Base-by-base conservation (phyloP, 148 eudicot genomes). In the Vaccinium corymbosum region DNA sequence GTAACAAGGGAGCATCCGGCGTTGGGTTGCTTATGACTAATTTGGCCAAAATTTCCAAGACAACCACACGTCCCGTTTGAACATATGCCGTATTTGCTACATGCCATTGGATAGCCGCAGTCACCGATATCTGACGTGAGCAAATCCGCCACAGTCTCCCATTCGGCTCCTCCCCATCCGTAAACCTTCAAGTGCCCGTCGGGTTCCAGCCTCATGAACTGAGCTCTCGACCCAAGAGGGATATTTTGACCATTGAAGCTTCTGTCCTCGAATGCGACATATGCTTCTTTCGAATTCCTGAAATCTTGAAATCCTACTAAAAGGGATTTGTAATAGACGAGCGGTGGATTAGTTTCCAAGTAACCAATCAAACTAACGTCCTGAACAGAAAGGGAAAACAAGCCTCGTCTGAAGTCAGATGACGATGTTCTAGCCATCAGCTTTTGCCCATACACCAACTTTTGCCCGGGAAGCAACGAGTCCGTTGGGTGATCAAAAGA, bases 401-500 rank as follows among this genome's bases (percentile, higher is more conserved):
- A 38, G 62, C 86, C 81, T 76, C 12, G n/a, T 52, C 62, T 73
- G 77, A 80, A 83, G 53, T 85, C 83, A 2, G 83, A 51, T 2
- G 27, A 5, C 7, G 89, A 85, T 66, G 48, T 77, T 52, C 83
- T 83, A 3, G 87, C 56, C 9, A 71, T 89, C 27, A 89, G 80
- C 50, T 76, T 87, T 11, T 83, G 78, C 46, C 89, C 88, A 0
- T 73, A 57, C 3, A 29, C 32, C 80, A 89, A 62, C 7, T 10
- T 78, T 71, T 89, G 91, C 22, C 89, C 91, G 25, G 82, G 85
- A 57, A 89, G 57, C 52, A 87, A 84, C 13, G 78, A 15, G 56
- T 89, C 89, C 1, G 89, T 87, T 11, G 89, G 91, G 59, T 89
- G 83, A 74, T 87, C 88, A 57, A 85, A 89, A 4, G 91, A 89